phyloP scores from a whole-genome alignment of 129 eudicot species.

The Helichrysum umbraculigerum region DNA sequence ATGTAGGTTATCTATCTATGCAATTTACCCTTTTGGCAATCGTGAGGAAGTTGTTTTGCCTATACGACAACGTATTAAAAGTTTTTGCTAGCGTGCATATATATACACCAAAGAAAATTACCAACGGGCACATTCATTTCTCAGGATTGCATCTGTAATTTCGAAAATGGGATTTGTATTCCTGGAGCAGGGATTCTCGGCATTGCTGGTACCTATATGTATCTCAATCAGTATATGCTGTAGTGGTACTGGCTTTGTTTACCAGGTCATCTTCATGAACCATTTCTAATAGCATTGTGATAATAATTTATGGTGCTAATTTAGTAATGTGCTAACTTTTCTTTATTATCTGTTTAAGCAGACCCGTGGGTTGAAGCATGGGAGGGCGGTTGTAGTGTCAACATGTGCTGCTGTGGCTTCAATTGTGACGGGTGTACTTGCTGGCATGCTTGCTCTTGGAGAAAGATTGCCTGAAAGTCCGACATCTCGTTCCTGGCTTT shows the following conservation, averaged over 20 bases:
- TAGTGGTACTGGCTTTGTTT: slow-evolving; percentile 89
- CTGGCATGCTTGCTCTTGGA: slow-evolving; percentile 97
- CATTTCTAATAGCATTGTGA: not conserved
- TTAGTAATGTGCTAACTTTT: not conserved
- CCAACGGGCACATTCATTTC: not conserved
- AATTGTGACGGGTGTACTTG: slow-evolving; percentile 96
- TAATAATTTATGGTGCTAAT: not conserved
- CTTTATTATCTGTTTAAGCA: slow-evolving; percentile 26
- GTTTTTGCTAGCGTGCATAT: not conserved
- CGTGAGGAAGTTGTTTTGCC: not conserved
- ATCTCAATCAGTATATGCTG: slow-evolving; percentile 79
- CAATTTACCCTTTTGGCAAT: not conserved
- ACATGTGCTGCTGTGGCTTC: slow-evolving; percentile 99
- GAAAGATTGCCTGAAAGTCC: slow-evolving; percentile 91
- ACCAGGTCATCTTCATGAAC: slow-evolving; percentile 52
- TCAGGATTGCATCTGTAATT: slow-evolving; percentile 94
- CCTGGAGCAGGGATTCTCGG: slow-evolving; percentile 89
- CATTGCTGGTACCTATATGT: slow-evolving; percentile 78
- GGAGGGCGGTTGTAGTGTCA: slow-evolving; percentile 95
- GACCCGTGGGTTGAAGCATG: slow-evolving; percentile 98
- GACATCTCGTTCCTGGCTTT: slow-evolving; percentile 69
- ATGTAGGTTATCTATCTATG: not conserved
- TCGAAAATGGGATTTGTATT: slow-evolving; percentile 95
- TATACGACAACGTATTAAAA: not conserved
- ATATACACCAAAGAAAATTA: not conserved